Evolutionary conservation across 495 filamentous ascomycete genomes (phyloP).

Genomic region (Penicillium steckii): DNA sequence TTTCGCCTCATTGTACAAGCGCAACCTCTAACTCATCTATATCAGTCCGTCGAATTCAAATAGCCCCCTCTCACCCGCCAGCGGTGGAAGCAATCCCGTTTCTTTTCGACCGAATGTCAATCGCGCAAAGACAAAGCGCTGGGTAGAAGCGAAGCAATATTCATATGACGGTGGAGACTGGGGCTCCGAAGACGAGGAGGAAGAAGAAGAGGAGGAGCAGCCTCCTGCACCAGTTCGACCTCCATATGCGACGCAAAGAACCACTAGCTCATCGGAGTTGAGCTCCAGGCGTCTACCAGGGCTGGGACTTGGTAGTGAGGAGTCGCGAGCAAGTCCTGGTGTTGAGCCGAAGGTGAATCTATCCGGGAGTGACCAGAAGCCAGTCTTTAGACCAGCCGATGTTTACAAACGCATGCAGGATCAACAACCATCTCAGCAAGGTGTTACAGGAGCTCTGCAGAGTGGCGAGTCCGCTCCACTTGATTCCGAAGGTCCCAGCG

Average conservation of each 20-base stretch:
- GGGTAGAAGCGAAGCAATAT: constrained; percentile 85
- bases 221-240: constrained; percentile 45
- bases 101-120: constrained; percentile 80
- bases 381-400: constrained; percentile 74
- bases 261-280: constrained; percentile 29
- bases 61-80: constrained; percentile 33
- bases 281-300: constrained; percentile 20
- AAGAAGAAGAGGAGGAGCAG: constrained; percentile 59
- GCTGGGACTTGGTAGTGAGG: constrained; percentile 15
- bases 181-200: constrained; percentile 82
- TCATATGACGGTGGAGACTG: constrained; percentile 94
- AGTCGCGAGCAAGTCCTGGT: constrained; percentile 13
- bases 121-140: constrained; percentile 88
- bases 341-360: constrained; percentile 6
- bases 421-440: constrained; percentile 48
- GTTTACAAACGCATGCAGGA: constrained; percentile 75
- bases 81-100: constrained; percentile 39
- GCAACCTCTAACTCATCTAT: constrained; percentile 12
- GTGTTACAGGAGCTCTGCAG: neutral
- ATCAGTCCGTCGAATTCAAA: constrained; percentile 22
- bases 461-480: neutral
- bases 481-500: neutral
- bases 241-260: constrained; percentile 33
- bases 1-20: constrained; percentile 7
- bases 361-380: constrained; percentile 47